Base-by-base conservation (phyloP, 768 basidiomycete genomes). In the Tricholoma terreum region DNA sequence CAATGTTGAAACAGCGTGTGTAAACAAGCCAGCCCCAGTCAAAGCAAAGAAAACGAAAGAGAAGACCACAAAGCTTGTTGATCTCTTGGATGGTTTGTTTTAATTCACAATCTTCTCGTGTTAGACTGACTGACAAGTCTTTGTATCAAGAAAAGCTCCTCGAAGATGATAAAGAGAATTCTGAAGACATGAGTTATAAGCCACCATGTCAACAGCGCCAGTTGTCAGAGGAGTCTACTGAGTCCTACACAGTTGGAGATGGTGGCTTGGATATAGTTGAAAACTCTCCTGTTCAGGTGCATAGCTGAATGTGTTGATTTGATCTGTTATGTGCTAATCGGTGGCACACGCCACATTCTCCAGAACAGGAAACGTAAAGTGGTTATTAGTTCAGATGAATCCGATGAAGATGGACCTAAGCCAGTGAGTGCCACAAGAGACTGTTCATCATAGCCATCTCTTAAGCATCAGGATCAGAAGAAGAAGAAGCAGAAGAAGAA, bases 181-280 rank as follows among this genome's bases (percentile, higher is more conserved):
- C 36, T 38, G 36, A 38, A 38, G 36, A 38, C 43, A 45, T 4
- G 9, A 45, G 46, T 40, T 55, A 55, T 45, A 30, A 24, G 14
- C 43, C 54, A 19, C 43, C 42, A 4, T 14, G 40, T 45, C 54
- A 45, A 55, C 54, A 34, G 15, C n/a, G 19, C 30, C 36, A 38
- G 36, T 38, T 38, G 36, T 55, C 54, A 22, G 54, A 55, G 21
- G 54, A 46, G 10, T 46, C 54, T 17, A 55, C 46, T n/a, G 40
- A 24, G 11, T 22, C 54, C 6, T 45, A 45, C 30, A 33, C 40
- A 21, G 11, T 48, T 15, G 42, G 31, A 40, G 27, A 42, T 2
- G 42, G 46, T 55, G 54, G 54, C 10, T 45, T 31, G 12, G 33
- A 24, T n/a, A 30, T 30, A 46, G 45, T 22, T 48, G 45, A 22